A percentile compares a stretch with the other conserved stretches of the same genome.
Evolutionary conservation across 139 green algal species (phyloP).

Genomic region (Volvox africanus): DNA sequence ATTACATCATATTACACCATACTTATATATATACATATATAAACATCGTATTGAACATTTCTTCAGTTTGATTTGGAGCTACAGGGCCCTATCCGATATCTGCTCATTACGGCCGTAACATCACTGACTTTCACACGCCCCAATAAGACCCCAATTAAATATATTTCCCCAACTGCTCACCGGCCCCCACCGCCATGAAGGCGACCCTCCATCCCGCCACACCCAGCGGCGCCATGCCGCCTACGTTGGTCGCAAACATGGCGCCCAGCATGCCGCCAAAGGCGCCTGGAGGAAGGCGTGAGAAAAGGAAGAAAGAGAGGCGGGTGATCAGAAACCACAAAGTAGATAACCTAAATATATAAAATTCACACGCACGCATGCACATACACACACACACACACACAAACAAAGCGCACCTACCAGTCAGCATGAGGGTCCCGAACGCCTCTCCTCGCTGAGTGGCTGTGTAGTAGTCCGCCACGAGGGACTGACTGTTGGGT

Average conservation of each 20-base stretch:
- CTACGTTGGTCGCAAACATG: conserved; percentile 76
- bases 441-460: conserved; percentile 73
- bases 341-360: background rate
- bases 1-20: too few relatives aligned
- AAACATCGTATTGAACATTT: too few relatives aligned
- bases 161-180: background rate
- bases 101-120: too few relatives aligned
- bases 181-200: conserved; percentile 57
- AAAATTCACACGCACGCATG: background rate
- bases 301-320: background rate
- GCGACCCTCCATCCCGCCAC: conserved; percentile 64
- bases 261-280: conserved; percentile 69
- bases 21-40: too few relatives aligned
- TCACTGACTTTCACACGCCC: too few relatives aligned
- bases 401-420: conserved; percentile 23
- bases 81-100: too few relatives aligned
- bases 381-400: background rate
- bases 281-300: conserved; percentile 13
- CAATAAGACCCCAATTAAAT: too few relatives aligned
- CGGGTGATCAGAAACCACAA: background rate
- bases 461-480: conserved; percentile 71
- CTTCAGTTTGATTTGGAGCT: too few relatives aligned
- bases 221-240: background rate
- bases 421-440: conserved; percentile 74
- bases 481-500: conserved; percentile 76